These are phyloP conservation scores for Fraxinus xanthoxyloides DNA, from an alignment of 305 asterid species.

Conservation along the genomic window DNA sequence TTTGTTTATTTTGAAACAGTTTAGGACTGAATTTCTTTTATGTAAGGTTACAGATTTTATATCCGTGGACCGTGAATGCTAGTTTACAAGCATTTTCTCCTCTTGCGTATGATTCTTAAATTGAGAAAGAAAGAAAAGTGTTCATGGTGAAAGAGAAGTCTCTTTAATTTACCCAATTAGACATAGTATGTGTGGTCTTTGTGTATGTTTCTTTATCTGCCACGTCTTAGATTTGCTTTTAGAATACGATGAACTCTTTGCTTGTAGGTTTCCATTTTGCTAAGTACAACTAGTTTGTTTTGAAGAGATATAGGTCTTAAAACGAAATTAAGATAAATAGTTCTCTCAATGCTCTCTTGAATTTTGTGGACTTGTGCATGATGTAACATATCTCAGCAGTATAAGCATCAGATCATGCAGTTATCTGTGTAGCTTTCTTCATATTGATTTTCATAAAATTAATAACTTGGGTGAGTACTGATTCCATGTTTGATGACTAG, in stretches of 20 bases:
- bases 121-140: neutral
- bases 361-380: constrained; percentile 14
- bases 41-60: neutral
- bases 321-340: neutral
- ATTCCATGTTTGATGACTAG: constrained; percentile 46
- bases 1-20: neutral
- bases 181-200: neutral
- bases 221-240: neutral
- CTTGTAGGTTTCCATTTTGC: neutral
- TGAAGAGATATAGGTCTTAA: neutral
- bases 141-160: neutral
- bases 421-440: neutral
- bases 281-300: neutral
- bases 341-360: neutral
- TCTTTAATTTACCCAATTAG: neutral
- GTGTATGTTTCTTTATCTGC: neutral
- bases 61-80: neutral
- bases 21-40: neutral
- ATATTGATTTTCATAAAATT: neutral
- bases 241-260: neutral
- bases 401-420: neutral
- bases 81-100: neutral
- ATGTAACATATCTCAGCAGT: neutral
- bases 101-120: neutral
- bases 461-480: constrained; percentile 6